Evolutionary conservation across 805 yeast genomes (phyloP).

Genomic region (Candida nonsorbophila): DNA sequence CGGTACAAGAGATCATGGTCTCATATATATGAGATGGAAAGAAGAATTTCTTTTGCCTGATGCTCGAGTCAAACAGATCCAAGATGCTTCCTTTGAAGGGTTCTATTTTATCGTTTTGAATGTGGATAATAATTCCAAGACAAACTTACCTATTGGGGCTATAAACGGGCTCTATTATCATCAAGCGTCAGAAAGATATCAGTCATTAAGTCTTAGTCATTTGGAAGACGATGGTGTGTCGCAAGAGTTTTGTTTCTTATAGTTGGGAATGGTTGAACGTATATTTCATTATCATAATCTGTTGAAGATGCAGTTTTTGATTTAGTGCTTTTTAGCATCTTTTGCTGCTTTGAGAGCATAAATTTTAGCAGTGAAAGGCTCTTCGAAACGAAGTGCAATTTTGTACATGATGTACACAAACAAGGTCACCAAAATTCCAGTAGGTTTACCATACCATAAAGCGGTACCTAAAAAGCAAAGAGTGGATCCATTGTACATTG

Average conservation of each 20-base stretch:
- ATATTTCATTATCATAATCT: neutral
- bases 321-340: constrained; percentile 5
- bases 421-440: constrained; percentile 70
- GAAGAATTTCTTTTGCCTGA: constrained; percentile 85
- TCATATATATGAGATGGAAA: constrained; percentile 90
- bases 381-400: constrained; percentile 84
- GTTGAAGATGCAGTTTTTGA: too few relatives aligned
- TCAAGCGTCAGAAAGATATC: constrained; percentile 70
- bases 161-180: constrained; percentile 82
- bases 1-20: constrained; percentile 22
- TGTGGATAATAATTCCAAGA: constrained; percentile 36
- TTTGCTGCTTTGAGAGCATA: constrained; percentile 45
- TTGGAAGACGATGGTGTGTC: constrained; percentile 43
- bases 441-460: constrained; percentile 81
- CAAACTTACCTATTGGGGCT: constrained; percentile 47
- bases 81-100: constrained; percentile 86
- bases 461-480: constrained; percentile 89
- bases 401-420: constrained; percentile 78
- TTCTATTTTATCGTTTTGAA: constrained; percentile 84
- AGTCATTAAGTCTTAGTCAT: constrained; percentile 63
- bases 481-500: constrained; percentile 95
- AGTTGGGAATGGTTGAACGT: neutral
- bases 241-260: constrained; percentile 7
- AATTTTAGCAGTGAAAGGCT: constrained; percentile 90
- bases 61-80: constrained; percentile 52